Percentiles rank a stretch among this genome's conserved stretches.
Conservation (phyloP, 2,329 filamentous ascomycete species). For the Diaporthe velutina region DNA sequence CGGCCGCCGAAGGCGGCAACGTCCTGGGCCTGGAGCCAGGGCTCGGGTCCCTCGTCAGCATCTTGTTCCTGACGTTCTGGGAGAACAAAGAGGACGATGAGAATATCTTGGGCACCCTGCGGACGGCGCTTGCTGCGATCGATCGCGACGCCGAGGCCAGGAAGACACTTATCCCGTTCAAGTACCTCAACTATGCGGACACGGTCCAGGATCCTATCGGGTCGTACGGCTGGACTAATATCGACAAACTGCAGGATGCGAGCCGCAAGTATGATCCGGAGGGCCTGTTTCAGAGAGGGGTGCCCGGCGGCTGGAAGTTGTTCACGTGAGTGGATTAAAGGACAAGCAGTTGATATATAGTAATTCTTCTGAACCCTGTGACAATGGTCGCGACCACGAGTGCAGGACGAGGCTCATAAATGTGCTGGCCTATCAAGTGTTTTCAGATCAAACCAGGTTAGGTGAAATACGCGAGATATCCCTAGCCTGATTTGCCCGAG, state of each 20-base stretch:
- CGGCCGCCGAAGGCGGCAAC: conserved; percentile 11
- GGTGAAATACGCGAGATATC: neutral
- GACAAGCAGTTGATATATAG: too few relatives aligned
- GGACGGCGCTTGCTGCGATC: neutral
- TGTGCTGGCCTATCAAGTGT: too few relatives aligned
- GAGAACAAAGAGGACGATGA: neutral
- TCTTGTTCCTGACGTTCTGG: conserved; percentile 7
- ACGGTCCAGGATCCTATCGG: conserved; percentile 7
- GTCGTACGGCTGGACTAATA: conserved; percentile 12
- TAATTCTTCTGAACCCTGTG: too few relatives aligned
- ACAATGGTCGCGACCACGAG: too few relatives aligned
- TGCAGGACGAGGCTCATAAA: too few relatives aligned
- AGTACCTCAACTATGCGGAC: conserved; percentile 23
- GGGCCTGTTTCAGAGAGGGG: conserved; percentile 38
- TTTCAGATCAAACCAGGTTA: neutral
- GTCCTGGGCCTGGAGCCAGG: neutral
- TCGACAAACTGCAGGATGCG: neutral
- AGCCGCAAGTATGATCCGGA: conserved; percentile 13
- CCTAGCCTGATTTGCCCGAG: neutral
- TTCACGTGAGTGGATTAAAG: neutral
- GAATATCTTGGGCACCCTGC: neutral
- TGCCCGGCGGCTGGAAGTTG: conserved; percentile 36
- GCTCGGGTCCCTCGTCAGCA: neutral
- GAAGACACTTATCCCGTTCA: neutral
- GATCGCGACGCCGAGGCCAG: neutral